A percentile compares a stretch with the other conserved stretches of the same genome.
These are phyloP conservation scores for Casaregolazyma suthepensis DNA, from an alignment of 1,139 yeast species.

Conservation along the genomic window DNA sequence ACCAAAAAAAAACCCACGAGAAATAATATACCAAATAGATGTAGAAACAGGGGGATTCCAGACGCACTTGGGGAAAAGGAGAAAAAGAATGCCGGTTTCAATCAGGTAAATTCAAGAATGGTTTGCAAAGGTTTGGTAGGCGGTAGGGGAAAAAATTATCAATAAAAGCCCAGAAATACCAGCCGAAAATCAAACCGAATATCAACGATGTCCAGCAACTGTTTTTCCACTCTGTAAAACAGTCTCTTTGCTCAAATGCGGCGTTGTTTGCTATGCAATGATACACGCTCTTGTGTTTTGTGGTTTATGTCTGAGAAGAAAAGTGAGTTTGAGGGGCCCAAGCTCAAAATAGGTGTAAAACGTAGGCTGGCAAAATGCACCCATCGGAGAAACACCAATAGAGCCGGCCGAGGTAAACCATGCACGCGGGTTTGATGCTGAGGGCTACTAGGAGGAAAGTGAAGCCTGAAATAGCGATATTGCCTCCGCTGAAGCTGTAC, in stretches of 20 bases:
- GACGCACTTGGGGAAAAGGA: background rate
- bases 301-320: background rate
- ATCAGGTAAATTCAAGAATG: background rate
- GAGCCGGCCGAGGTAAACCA: background rate
- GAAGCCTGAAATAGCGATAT: constrained; percentile 48
- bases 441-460: constrained; percentile 11
- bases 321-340: background rate
- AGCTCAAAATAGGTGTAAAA: constrained; percentile 1
- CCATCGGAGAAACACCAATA: background rate
- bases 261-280: background rate
- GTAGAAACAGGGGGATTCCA: background rate
- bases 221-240: background rate
- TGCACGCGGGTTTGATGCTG: constrained; percentile 1
- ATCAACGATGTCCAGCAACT: background rate
- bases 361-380: constrained; percentile 2
- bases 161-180: background rate
- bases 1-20: background rate
- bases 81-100: background rate
- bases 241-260: background rate
- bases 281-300: background rate
- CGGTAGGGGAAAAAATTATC: background rate
- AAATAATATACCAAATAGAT: background rate
- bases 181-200: background rate
- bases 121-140: background rate
- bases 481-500: constrained; percentile 79